A percentile compares a stretch with the other conserved stretches of the same genome.
phyloP scores from a whole-genome alignment of 345 rosid genomes.

The Crucihimalaya himalaica region DNA sequence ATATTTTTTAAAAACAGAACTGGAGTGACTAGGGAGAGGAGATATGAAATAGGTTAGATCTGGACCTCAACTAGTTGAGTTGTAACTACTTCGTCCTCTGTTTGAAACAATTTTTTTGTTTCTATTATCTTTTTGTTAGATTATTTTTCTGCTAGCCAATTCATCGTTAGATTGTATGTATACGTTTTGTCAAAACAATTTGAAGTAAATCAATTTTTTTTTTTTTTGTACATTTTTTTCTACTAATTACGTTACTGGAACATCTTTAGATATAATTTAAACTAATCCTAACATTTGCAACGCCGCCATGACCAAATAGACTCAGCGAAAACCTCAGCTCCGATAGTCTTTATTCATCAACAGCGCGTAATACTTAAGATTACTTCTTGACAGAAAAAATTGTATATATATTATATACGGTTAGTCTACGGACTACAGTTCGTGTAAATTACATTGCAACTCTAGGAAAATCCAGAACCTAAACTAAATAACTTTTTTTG shows the following conservation, averaged over 20 bases:
- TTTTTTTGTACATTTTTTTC: not conserved
- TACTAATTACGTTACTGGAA: not conserved
- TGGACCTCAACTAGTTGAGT: constrained; percentile 4
- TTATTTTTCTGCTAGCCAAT: not conserved
- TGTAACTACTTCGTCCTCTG: constrained; percentile 7
- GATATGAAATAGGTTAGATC: constrained; percentile 1
- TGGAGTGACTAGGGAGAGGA: constrained; percentile 16
- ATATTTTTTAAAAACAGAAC: not conserved
- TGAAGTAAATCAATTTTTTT: not conserved
- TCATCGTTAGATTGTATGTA: not conserved
- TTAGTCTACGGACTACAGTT: not conserved
- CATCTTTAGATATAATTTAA: not conserved
- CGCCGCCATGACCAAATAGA: not conserved
- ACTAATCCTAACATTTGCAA: not conserved
- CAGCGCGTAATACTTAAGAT: not conserved
- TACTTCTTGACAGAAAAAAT: not conserved
- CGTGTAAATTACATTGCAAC: not conserved
- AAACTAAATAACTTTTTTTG: not conserved
- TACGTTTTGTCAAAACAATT: not conserved
- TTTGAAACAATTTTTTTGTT: not conserved
- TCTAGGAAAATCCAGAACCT: not conserved
- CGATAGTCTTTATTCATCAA: not conserved
- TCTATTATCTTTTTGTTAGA: not conserved
- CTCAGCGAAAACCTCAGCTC: not conserved
- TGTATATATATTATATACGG: not conserved